Evolutionary conservation across 371 early-diverging fungal genomes (phyloP).

Genomic region (Zychaea mexicana): DNA sequence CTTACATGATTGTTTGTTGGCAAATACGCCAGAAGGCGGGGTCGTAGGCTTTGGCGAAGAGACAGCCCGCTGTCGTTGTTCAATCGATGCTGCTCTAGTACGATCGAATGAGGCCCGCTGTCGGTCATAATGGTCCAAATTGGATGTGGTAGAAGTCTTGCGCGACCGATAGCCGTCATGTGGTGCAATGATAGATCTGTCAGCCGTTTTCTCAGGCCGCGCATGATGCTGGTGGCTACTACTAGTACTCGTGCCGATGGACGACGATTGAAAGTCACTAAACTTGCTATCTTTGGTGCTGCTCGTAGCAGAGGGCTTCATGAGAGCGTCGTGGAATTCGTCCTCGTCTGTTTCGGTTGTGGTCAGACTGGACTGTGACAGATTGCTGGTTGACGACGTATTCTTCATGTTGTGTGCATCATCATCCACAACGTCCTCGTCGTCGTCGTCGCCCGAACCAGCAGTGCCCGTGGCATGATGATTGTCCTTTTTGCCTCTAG

Average conservation of each 20-base stretch:
- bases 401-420: neutral
- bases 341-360: neutral
- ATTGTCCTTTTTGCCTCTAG: conserved; percentile 1
- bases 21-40: neutral
- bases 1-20: neutral
- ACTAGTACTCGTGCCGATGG: neutral
- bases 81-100: neutral
- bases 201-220: conserved; percentile 8
- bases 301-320: neutral
- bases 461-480: no score
- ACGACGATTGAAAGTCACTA: neutral
- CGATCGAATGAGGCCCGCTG: neutral
- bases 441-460: neutral
- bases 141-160: neutral
- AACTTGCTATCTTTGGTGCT: conserved; percentile 4
- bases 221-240: no score
- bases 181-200: neutral
- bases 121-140: neutral
- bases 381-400: neutral
- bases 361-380: neutral
- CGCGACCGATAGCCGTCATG: neutral
- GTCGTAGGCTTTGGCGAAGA: neutral
- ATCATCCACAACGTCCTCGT: neutral
- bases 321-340: neutral
- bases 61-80: neutral